Evolutionary conservation across 495 filamentous ascomycete genomes (phyloP).

Genomic region (Talaromyces nanjingensis): DNA sequence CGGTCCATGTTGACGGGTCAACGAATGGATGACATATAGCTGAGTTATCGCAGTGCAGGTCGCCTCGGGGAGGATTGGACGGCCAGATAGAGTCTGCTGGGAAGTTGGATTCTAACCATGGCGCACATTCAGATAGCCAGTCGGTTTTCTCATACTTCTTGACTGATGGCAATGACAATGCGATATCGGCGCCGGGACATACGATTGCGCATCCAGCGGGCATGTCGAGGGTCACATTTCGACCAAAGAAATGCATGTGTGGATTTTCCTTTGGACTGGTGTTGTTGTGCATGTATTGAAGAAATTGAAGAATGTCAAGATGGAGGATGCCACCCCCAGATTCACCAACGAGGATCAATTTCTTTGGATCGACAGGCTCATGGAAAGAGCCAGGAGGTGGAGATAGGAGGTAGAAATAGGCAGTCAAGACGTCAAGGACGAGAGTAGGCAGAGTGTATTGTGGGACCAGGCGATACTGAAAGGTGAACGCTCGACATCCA

Average conservation of each 20-base stretch:
- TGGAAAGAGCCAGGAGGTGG: slow-evolving; percentile 11
- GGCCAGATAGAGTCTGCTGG: background rate
- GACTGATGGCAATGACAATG: background rate
- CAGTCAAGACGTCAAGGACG: slow-evolving; percentile 11
- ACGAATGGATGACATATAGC: slow-evolving; percentile 14
- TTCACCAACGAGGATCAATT: slow-evolving; percentile 13
- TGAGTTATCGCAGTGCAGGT: slow-evolving; percentile 12
- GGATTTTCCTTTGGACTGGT: background rate
- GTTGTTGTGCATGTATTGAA: slow-evolving; percentile 1
- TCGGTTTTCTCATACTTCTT: background rate
- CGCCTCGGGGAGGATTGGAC: slow-evolving; percentile 12
- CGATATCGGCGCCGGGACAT: background rate
- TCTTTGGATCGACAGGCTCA: slow-evolving; percentile 7
- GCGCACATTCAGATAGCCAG: no score
- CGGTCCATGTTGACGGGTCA: slow-evolving; percentile 3
- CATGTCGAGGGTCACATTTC: background rate
- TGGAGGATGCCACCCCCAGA: slow-evolving; percentile 11
- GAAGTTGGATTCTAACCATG: no score
- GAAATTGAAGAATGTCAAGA: slow-evolving; percentile 13
- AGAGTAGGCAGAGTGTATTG: slow-evolving; percentile 15
- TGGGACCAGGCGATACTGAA: slow-evolving; percentile 10
- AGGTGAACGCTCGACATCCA: slow-evolving; percentile 11
- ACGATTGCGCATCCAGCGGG: slow-evolving; percentile 4
- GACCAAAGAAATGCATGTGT: background rate
- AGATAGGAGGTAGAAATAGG: slow-evolving; percentile 13